Conservation (phyloP, 805 yeast species). For the Candida argentea region DNA sequence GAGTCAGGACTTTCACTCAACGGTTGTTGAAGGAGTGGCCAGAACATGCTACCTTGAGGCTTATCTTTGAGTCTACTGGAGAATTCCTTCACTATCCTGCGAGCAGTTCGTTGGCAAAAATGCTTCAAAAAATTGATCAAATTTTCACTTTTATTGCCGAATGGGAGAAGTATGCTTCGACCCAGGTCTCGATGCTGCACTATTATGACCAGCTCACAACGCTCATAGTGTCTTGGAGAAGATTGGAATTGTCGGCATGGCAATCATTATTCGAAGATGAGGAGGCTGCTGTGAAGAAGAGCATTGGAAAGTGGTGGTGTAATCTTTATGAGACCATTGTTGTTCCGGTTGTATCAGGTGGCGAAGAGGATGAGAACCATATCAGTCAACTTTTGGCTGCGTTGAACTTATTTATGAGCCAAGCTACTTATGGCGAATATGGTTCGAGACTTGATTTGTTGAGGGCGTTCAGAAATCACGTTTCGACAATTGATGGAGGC, state of each 20-base stretch:
- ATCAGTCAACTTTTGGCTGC: slow-evolving; percentile 36
- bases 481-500: slow-evolving; percentile 16
- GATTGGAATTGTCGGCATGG: slow-evolving; percentile 81
- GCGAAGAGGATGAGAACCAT: slow-evolving; percentile 20
- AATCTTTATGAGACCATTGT: slow-evolving; percentile 76
- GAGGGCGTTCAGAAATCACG: slow-evolving; percentile 53
- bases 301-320: slow-evolving; percentile 83
- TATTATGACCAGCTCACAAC: slow-evolving; percentile 50
- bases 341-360: slow-evolving; percentile 28
- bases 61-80: slow-evolving; percentile 48
- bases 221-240: slow-evolving; percentile 85
- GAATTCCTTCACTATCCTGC: slow-evolving; percentile 60
- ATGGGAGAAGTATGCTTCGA: slow-evolving; percentile 89
- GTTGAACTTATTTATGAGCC: slow-evolving; percentile 64
- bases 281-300: slow-evolving; percentile 35
- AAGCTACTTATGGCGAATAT: slow-evolving; percentile 71
- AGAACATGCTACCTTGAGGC: slow-evolving; percentile 82
- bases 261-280: slow-evolving; percentile 61
- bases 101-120: slow-evolving; percentile 63
- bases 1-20: slow-evolving; percentile 21
- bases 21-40: slow-evolving; percentile 69
- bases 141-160: slow-evolving; percentile 73
- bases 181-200: slow-evolving; percentile 53
- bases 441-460: slow-evolving; percentile 47
- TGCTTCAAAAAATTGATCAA: slow-evolving; percentile 77